Base-by-base conservation (phyloP, 768 basidiomycete genomes). In the Sporobolomyces pararoseus region DNA sequence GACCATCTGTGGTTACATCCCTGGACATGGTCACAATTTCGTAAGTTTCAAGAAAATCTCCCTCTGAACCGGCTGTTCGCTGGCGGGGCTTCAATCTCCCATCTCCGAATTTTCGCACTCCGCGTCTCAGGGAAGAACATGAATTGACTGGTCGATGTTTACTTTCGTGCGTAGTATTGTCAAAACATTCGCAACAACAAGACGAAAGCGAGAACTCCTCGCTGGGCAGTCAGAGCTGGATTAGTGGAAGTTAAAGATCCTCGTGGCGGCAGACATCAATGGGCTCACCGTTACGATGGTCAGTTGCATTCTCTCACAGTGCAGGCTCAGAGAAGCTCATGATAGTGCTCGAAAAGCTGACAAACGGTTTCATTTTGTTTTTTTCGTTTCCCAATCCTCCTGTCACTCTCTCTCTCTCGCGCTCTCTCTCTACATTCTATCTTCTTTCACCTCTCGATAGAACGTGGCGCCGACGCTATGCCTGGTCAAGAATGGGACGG, bases 151-250 rank as follows among this genome's bases (percentile, higher is more conserved):
- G n/a, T n/a, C n/a, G n/a, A n/a, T n/a, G n/a, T n/a, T n/a, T n/a
- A n/a, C n/a, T n/a, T n/a, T n/a, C n/a, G n/a, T n/a, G 42, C 13
- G 21, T 23, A 72, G 71, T 77, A 73, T 71, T 65, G 71, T 51
- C 77, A 77, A 59, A 72, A 65, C 34, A 64, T 77, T 32, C 59
- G 77, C 29, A 76, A 77, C 68, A 77, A 77, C 67, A 68, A 68
- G 57, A 71, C 61, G 23, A 61, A 61, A 50, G 59, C 59, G n/a
- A 60, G 77, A 23, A 75, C 76, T 21, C 77, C 77, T 1, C 63
- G 68, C 17, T 77, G 77, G 77, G 77, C 77, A 5, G 51, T 77
- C 55, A 63, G 67, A n/a, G 75, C 75, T 29, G 77, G 77, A 10
- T 57, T 77, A 32, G 72, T 77, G 61, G 57, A 74, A 47, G 50